Base-by-base conservation (phyloP, 2,329 filamentous ascomycete genomes). In the Botrytis squamosa region DNA sequence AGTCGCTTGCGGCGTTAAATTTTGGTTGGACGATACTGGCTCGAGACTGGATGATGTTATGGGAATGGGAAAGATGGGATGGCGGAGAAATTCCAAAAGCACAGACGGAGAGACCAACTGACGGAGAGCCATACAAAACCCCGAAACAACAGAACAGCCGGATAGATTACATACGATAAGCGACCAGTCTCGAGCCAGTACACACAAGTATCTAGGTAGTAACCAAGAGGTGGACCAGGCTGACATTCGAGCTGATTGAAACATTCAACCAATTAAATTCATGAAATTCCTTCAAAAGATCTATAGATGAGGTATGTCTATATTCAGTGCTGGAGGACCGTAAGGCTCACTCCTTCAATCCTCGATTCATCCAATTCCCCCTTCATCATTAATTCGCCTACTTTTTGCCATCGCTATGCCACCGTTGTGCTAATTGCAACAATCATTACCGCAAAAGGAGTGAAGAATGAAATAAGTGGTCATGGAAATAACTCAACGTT, bases 1-100 rank as follows among this genome's bases (percentile, higher is more conserved):
- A 33, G 63, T 72, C 55, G 71, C 62, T 55, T 72, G 46, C 46
- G 60, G 70, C 70, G 70, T 67, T 42, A 67, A 72, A 67, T 38
- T 67, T 46, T 67, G 70, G 49, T 65, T 67, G 70, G 70, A 46
- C 40, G 38, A 38, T 8, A 64, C 14, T 33, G 10, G 33, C 33
- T 33, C 33, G 33, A 33, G 33, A 33, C 33, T 33, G 33, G 33
- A 33, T 44, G 25, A 14, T 20, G 57, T 42, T 67, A 20, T 55
- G 25, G 9, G 40, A 14, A 20, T 10, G 40, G 66, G 66, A 22
- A 66, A 66, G 42, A 64, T 64, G 62, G 62, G 62, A 64, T 64
- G 62, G 38, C 38, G 38, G n/a, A 20, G 38, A 65, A 33, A 18
- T 44, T 29, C 36, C 20, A 33, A 46, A 46, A 65, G n/a, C 40